Percentiles rank a stretch among this genome's conserved stretches.
These are phyloP conservation scores for Erigeron philadelphicus DNA, from an alignment of 140 eudicot genomes.

Conservation along the genomic window DNA sequence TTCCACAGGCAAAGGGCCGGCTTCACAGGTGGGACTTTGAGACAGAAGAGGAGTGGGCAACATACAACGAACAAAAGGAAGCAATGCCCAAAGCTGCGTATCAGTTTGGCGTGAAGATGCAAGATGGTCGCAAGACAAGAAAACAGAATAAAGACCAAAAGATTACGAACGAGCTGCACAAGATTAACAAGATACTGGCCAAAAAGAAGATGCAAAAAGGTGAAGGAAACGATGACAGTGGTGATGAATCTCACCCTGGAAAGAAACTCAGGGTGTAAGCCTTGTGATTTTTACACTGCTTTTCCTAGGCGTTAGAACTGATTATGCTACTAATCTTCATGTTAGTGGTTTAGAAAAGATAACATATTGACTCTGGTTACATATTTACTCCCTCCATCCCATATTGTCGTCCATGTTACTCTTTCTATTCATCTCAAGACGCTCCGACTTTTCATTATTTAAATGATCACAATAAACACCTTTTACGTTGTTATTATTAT, in stretches of 20 bases:
- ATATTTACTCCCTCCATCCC: too few relatives aligned
- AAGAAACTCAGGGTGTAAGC: slow-evolving; percentile 62
- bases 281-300: neutral
- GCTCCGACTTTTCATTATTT: too few relatives aligned
- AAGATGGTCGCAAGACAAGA: slow-evolving; percentile 89
- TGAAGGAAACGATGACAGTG: slow-evolving; percentile 38
- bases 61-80: slow-evolving; percentile 92
- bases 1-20: slow-evolving; percentile 77
- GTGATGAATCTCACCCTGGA: slow-evolving; percentile 54
- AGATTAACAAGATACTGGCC: slow-evolving; percentile 76
- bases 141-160: slow-evolving; percentile 94
- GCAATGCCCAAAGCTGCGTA: slow-evolving; percentile 98
- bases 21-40: slow-evolving; percentile 96
- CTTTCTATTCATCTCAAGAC: too few relatives aligned
- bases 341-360: too few relatives aligned
- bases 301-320: too few relatives aligned
- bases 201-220: slow-evolving; percentile 68
- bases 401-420: too few relatives aligned
- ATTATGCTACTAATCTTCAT: too few relatives aligned
- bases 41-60: slow-evolving; percentile 96
- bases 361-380: too few relatives aligned
- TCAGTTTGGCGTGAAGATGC: slow-evolving; percentile 99
- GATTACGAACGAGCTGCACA: slow-evolving; percentile 76
- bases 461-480: too few relatives aligned
- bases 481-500: too few relatives aligned